Evolutionary conservation across 805 yeast species (phyloP).

Genomic region (Osmozyma mogii): DNA sequence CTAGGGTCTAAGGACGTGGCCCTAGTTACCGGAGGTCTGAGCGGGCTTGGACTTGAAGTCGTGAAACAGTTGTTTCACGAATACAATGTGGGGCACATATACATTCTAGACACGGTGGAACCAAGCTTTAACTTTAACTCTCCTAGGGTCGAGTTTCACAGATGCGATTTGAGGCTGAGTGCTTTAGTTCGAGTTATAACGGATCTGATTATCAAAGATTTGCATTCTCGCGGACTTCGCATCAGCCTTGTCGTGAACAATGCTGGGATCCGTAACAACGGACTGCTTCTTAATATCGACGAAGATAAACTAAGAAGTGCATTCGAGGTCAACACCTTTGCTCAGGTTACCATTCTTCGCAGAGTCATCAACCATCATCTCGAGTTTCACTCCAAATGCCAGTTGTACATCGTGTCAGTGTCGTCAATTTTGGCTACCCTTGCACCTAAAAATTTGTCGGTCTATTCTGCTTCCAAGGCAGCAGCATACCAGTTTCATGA

Average conservation of each 20-base stretch:
- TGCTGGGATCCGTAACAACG: conserved; percentile 40
- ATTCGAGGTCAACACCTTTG: conserved; percentile 25
- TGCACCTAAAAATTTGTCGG: conserved; percentile 40
- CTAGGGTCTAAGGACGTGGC: no score
- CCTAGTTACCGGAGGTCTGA: conserved; percentile 44
- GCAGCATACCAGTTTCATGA: conserved; percentile 38
- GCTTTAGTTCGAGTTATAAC: no score
- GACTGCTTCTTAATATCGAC: conserved; percentile 18
- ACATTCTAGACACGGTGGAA: conserved; percentile 22
- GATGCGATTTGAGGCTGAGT: conserved; percentile 17
- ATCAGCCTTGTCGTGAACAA: conserved; percentile 36
- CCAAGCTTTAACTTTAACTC: conserved; percentile 8
- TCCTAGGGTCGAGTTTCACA: conserved; percentile 13
- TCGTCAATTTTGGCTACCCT: conserved; percentile 42
- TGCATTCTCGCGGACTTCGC: conserved; percentile 2
- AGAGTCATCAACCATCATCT: conserved; percentile 16
- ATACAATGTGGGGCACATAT: conserved; percentile 14
- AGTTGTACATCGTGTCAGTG: conserved; percentile 33
- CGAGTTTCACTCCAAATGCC: conserved; percentile 2
- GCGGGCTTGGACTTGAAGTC: conserved; percentile 42
- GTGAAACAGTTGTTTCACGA: conserved; percentile 16
- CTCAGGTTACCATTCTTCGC: conserved; percentile 21
- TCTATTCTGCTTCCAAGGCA: conserved; percentile 45
- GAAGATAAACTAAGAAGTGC: conserved; percentile 15
- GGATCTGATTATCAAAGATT: conserved; percentile 4